Evolutionary conservation across 768 basidiomycete species (phyloP).

Genomic region (Leucocoprinus birnbaumii): DNA sequence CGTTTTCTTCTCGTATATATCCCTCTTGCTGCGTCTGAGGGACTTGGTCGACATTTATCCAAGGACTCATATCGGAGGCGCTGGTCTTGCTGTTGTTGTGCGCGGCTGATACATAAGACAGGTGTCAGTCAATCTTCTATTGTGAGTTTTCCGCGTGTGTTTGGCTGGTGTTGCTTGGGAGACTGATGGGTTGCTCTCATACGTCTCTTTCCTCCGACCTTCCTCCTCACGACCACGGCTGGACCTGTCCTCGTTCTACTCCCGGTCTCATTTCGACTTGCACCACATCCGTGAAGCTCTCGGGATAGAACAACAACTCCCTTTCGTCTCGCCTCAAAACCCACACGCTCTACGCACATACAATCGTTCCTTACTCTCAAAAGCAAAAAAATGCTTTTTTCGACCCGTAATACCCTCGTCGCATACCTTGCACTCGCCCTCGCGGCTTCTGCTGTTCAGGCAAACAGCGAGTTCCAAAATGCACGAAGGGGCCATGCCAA

Average conservation of each 20-base stretch:
- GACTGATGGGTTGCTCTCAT: constrained; percentile 2
- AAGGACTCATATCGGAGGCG: background rate
- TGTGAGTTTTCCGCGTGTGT: background rate
- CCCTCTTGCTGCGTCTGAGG: background rate
- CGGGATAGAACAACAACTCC: background rate
- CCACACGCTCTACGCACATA: constrained; percentile 49
- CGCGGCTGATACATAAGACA: constrained; percentile 1
- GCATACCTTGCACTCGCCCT: constrained; percentile 55
- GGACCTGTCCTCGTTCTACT: constrained; percentile 8
- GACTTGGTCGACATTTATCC: background rate
- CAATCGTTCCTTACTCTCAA: constrained; percentile 29
- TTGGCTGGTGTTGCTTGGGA: constrained; percentile 5
- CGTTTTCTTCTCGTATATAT: background rate
- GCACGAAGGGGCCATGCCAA: constrained; percentile 53
- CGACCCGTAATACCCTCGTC: constrained; percentile 48
- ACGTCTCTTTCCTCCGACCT: constrained; percentile 11
- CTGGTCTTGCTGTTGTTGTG: background rate
- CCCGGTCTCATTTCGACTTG: background rate
- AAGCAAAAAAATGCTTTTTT: constrained; percentile 7
- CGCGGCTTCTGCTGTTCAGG: constrained; percentile 42
- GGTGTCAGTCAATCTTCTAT: constrained; percentile 5
- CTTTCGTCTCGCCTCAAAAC: background rate
- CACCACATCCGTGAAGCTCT: background rate
- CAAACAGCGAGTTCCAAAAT: constrained; percentile 34
- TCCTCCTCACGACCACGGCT: constrained; percentile 13